Conservation (phyloP, 371 early-diverging fungal species). For the Syncephalastrum contaminatum region DNA sequence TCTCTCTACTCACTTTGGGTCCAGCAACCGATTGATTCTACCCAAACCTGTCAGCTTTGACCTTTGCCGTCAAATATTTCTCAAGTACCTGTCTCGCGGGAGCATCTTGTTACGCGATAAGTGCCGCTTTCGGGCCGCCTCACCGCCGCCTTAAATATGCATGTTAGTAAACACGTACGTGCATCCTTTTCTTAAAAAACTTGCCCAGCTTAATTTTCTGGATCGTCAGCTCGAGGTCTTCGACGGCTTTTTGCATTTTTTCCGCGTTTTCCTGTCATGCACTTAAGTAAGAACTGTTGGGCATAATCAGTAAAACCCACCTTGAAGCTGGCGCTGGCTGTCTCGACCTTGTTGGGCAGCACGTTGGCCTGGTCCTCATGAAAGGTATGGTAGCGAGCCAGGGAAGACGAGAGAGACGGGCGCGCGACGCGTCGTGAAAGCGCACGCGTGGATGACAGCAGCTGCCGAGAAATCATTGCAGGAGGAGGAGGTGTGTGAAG, state of each 20-base stretch:
- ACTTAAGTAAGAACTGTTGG: too few species aligned
- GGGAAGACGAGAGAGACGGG: too few species aligned
- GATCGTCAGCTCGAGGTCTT: conserved; percentile 71
- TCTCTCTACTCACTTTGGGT: conserved; percentile 21
- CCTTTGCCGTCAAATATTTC: neutral
- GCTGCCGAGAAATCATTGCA: too few species aligned
- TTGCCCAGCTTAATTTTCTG: conserved; percentile 79
- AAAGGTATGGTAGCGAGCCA: conserved; percentile 27
- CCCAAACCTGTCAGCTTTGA: conserved; percentile 1
- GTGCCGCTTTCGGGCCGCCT: conserved; percentile 86
- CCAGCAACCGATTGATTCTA: conserved; percentile 82
- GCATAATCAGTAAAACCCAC: conserved; percentile 39
- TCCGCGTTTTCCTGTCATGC: conserved; percentile 74
- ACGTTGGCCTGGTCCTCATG: conserved; percentile 44
- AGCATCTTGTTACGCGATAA: conserved; percentile 87
- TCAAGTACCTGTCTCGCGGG: conserved; percentile 83
- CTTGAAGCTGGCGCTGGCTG: conserved; percentile 79
- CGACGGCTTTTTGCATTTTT: conserved; percentile 75
- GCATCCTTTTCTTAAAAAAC: conserved; percentile 3
- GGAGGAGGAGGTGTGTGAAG: too few species aligned
- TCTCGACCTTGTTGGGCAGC: conserved; percentile 63
- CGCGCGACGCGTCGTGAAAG: too few species aligned
- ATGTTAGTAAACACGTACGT: neutral
- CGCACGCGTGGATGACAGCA: too few species aligned
- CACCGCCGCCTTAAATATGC: conserved; percentile 83